Base-by-base conservation (phyloP, 352 stramenopile species). In the Elongisporangium undulatum region DNA sequence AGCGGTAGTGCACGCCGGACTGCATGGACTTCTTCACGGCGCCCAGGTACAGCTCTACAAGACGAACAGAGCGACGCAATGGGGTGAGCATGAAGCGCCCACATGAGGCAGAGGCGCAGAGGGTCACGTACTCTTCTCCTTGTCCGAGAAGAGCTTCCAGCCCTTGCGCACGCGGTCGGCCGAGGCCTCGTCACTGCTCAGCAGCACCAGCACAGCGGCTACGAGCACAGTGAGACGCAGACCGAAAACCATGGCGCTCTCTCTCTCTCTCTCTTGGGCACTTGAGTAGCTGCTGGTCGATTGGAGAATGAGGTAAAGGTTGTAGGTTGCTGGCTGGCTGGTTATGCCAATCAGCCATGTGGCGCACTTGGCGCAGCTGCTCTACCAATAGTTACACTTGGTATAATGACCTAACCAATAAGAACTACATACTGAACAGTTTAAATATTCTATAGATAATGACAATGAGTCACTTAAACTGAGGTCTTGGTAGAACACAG, bases 21-120 rank as follows among this genome's bases (percentile, higher is more conserved):
- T 65, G 49, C 81, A 89, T 90, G 19, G 76, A 72, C 53, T 76
- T 63, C 55, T 71, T 56, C 26, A 90, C 63, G 2, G 81, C 81
- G n/a, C 58, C 63, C 21, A 87, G 45, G 54, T 82, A 90, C 51
- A 74, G 19, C 19, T 67, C 72, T 83, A 49, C 12, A 55, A 4
- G 20, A 24, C 20, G 24, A 10, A 48, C 21, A 58, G n/a, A n/a
- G n/a, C n/a, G n/a, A n/a, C n/a, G n/a, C 23, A 26, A 26, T 26
- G 23, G 12, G 4, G 8, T 24, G 17, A 19, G 23, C n/a, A 59
- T n/a, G 26, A 6, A 59, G 15, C 21, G 2, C 15, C 8, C 24
- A 3, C 8, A 51, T 16, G 12, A 24, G 38, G 8, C 51, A 19
- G 2, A 15, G 12, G 12, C 5, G 16, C 7, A 53, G 13, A 12